phyloP scores from a whole-genome alignment of 1,284 basidiomycete genomes.

The Sporisorium reilianum region DNA sequence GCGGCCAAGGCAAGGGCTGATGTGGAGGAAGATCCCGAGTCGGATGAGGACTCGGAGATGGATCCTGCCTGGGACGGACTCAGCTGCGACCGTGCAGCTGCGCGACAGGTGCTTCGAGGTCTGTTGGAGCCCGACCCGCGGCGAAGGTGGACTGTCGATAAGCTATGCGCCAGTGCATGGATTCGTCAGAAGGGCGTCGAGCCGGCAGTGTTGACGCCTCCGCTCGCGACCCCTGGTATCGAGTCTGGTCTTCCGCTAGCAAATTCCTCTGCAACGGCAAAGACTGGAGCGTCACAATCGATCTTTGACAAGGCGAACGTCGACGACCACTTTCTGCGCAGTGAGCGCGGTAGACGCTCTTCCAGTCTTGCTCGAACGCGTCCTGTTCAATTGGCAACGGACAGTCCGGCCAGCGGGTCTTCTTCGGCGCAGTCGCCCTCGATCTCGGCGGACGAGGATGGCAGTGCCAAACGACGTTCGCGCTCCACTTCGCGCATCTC shows the following conservation, averaged over 20 bases:
- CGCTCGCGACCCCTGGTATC: not conserved
- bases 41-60: slow-evolving; percentile 47
- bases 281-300: not conserved
- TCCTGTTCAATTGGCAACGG: slow-evolving; percentile 20
- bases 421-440: slow-evolving; percentile 25
- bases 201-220: not conserved
- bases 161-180: slow-evolving; percentile 41
- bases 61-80: slow-evolving; percentile 57
- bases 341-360: slow-evolving; percentile 31
- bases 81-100: slow-evolving; percentile 54
- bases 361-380: slow-evolving; percentile 45
- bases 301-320: slow-evolving; percentile 23
- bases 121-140: slow-evolving; percentile 57
- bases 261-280: not conserved
- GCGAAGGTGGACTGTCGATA: slow-evolving; percentile 59
- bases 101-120: slow-evolving; percentile 53
- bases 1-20: slow-evolving; percentile 50
- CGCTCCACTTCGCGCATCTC: slow-evolving; percentile 44
- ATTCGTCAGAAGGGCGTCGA: slow-evolving; percentile 26
- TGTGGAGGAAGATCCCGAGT: slow-evolving; percentile 55
- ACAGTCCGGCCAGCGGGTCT: slow-evolving; percentile 20
- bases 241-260: not conserved
- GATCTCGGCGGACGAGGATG: slow-evolving; percentile 18
- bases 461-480: slow-evolving; percentile 25
- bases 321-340: slow-evolving; percentile 18